A percentile compares a stretch with the other conserved stretches of the same genome.
These are phyloP conservation scores for Lactifluus hygrophoroides DNA, from an alignment of 768 basidiomycete genomes.

Conservation along the genomic window DNA sequence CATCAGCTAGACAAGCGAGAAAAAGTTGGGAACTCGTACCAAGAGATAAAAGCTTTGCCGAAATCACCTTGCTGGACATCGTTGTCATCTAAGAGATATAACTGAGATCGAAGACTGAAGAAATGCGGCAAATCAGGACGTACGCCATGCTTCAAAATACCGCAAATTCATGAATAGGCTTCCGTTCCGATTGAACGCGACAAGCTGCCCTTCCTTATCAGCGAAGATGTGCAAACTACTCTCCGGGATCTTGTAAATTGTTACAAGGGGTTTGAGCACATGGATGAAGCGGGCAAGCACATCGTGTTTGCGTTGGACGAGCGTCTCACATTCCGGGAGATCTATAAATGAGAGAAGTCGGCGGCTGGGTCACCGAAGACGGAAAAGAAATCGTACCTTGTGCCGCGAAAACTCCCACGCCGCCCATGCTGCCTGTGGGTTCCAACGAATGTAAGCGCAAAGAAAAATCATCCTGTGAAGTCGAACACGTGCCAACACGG, in stretches of 20 bases:
- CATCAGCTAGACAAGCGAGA: background rate
- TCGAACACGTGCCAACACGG: constrained; percentile 42
- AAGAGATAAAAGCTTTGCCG: constrained; percentile 68
- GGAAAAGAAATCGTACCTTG: constrained; percentile 8
- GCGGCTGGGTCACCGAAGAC: background rate
- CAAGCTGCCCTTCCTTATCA: constrained; percentile 69
- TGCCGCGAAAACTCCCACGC: background rate
- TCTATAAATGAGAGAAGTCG: constrained; percentile 34
- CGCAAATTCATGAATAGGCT: constrained; percentile 84
- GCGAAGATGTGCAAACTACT: constrained; percentile 80
- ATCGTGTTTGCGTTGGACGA: constrained; percentile 47
- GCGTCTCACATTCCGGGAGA: constrained; percentile 39
- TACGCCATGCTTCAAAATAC: constrained; percentile 83
- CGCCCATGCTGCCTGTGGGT: constrained; percentile 2
- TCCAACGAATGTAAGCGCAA: background rate
- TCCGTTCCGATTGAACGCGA: constrained; percentile 89
- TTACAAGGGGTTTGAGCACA: constrained; percentile 54
- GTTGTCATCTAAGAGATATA: constrained; percentile 48
- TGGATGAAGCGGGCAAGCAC: constrained; percentile 64
- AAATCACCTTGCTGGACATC: constrained; percentile 48
- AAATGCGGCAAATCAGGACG: constrained; percentile 27
- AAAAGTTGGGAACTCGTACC: constrained; percentile 35
- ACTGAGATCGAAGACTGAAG: background rate
- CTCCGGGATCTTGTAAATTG: constrained; percentile 66
- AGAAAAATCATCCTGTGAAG: background rate